Evolutionary conservation across 75 land plant species (phyloP).

Genomic region (Selaginella moellendorffii): DNA sequence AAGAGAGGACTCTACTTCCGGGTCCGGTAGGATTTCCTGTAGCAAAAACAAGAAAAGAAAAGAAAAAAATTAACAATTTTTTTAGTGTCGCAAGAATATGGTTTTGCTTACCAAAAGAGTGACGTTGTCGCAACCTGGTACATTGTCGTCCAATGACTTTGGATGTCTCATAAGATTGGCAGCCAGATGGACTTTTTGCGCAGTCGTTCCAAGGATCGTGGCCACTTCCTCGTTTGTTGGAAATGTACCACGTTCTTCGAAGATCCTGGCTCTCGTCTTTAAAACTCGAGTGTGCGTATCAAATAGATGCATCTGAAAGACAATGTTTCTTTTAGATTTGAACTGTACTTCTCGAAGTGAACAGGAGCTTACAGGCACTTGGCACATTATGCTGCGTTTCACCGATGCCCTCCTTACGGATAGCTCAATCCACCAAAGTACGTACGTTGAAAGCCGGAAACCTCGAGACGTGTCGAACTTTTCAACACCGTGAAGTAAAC

Average conservation of each 20-base stretch:
- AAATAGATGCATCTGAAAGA: constrained; percentile 47
- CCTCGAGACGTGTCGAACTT: constrained; percentile 91
- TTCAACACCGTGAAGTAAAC: constrained; percentile 71
- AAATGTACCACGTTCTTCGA: constrained; percentile 36
- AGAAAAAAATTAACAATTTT: neutral
- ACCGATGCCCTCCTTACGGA: neutral
- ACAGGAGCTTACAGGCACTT: neutral
- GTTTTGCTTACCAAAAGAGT: neutral
- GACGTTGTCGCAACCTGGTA: neutral
- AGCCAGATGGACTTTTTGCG: constrained; percentile 19
- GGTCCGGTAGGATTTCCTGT: constrained; percentile 56
- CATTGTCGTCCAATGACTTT: neutral
- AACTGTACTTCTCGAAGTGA: too few species aligned
- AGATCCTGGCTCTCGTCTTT: constrained; percentile 36
- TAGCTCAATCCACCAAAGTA: constrained; percentile 81
- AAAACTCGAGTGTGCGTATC: constrained; percentile 33
- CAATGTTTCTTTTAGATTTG: too few species aligned
- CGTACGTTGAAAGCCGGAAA: constrained; percentile 80
- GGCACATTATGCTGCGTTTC: neutral
- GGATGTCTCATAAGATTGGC: neutral
- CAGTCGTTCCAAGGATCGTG: constrained; percentile 42
- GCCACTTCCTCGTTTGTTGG: constrained; percentile 70
- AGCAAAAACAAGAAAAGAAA: neutral
- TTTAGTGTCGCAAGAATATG: too few species aligned
- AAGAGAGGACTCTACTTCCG: constrained; percentile 27